Conservation (phyloP, 176 grass and related monocot species). For the Aechmea fasciata region DNA sequence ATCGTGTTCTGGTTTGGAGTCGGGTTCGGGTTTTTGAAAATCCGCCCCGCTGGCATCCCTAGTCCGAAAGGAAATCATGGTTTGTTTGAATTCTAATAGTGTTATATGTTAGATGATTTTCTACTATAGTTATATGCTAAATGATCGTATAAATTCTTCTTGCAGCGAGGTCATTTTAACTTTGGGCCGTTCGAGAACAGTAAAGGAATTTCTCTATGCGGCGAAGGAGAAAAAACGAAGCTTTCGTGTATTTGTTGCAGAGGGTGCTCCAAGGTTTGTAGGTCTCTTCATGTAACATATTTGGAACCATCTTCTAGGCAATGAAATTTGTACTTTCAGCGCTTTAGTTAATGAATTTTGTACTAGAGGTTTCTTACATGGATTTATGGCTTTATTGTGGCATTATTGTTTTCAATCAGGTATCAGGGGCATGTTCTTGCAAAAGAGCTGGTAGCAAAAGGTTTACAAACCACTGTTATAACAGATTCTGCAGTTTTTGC, state of each 20-base stretch:
- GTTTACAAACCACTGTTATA: conserved; percentile 78
- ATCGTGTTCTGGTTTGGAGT: too few relatives aligned
- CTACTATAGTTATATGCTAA: neutral
- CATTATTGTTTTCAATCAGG: conserved; percentile 36
- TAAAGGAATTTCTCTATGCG: conserved; percentile 91
- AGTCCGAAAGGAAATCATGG: neutral
- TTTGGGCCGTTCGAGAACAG: conserved; percentile 85
- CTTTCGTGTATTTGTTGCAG: conserved; percentile 94
- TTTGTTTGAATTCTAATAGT: neutral
- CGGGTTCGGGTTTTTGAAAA: too few relatives aligned
- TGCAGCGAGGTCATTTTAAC: conserved; percentile 98
- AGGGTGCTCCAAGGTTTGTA: conserved; percentile 89
- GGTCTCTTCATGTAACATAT: conserved; percentile 13
- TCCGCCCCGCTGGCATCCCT: too few relatives aligned
- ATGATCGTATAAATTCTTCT: conserved; percentile 1
- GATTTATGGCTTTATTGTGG: neutral
- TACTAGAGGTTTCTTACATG: neutral
- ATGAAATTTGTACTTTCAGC: neutral
- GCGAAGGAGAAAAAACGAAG: conserved; percentile 89
- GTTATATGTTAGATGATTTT: conserved; percentile 1
- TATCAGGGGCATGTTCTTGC: conserved; percentile 95
- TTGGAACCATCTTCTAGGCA: neutral
- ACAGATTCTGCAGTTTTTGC: conserved; percentile 98
- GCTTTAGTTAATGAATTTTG: neutral
- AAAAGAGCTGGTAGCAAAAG: conserved; percentile 82